Evolutionary conservation across 2,329 filamentous ascomycete species (phyloP).

Genomic region (Cordyceps javanica): DNA sequence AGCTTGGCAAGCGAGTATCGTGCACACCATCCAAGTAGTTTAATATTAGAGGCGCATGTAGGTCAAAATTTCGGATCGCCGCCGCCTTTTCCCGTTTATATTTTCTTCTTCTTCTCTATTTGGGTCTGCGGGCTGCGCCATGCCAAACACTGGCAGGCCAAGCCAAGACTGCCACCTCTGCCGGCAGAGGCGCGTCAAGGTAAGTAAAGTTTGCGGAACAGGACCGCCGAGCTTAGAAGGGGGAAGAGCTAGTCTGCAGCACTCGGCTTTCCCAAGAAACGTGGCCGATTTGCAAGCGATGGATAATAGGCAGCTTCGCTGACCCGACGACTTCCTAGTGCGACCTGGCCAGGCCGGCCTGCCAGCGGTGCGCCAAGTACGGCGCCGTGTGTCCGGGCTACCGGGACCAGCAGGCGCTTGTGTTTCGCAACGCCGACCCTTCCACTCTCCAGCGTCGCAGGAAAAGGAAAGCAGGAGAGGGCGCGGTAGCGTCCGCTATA

Average conservation of each 20-base stretch:
- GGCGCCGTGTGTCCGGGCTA: conserved; percentile 34
- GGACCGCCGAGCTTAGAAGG: no score
- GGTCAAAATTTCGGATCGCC: no score
- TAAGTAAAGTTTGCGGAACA: conserved; percentile 21
- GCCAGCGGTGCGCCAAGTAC: conserved; percentile 35
- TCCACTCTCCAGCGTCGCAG: conserved; percentile 14
- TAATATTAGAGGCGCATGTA: no score
- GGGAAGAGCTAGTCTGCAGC: no score
- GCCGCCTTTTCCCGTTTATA: no score
- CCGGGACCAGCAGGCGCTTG: conserved; percentile 32
- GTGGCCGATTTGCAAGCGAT: no score
- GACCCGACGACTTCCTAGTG: conserved; percentile 25
- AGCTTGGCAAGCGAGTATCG: no score
- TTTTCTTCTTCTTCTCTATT: no score
- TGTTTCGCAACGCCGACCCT: conserved; percentile 31
- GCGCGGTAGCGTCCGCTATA: not conserved
- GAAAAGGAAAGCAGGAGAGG: conserved; percentile 23
- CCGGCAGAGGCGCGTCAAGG: conserved; percentile 35
- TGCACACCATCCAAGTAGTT: no score
- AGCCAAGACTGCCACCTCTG: conserved; percentile 37
- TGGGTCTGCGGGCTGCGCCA: no score
- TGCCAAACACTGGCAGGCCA: conserved; percentile 37
- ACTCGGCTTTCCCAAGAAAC: no score
- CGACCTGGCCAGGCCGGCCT: conserved; percentile 33
- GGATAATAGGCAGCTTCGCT: not conserved